A percentile compares a stretch with the other conserved stretches of the same genome.
Evolutionary conservation across 1,139 yeast species (phyloP).

Genomic region (Hanseniaspora gamundiae): DNA sequence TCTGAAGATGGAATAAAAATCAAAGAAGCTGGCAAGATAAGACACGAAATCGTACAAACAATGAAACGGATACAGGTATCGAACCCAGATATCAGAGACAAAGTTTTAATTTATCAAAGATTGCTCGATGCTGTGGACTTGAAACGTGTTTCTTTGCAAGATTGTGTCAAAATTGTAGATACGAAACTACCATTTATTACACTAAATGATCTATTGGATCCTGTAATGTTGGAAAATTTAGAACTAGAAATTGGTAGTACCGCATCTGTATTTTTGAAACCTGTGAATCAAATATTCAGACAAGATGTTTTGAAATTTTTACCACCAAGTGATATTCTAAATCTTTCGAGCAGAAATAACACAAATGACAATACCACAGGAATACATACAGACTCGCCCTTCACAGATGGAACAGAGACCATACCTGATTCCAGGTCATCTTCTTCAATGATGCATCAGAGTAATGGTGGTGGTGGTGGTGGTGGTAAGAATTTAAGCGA

Average conservation of each 20-base stretch:
- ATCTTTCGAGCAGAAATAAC: constrained; percentile 4
- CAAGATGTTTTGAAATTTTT: constrained; percentile 44
- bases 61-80: constrained; percentile 65
- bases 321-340: constrained; percentile 32
- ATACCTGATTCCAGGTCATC: too few relatives aligned
- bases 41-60: constrained; percentile 45
- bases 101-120: constrained; percentile 84
- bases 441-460: too few relatives aligned
- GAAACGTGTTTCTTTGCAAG: constrained; percentile 18
- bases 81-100: constrained; percentile 73
- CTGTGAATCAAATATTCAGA: constrained; percentile 69
- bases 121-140: constrained; percentile 28
- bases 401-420: too few relatives aligned
- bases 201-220: constrained; percentile 63
- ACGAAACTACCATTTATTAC: constrained; percentile 52
- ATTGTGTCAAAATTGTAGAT: constrained; percentile 40
- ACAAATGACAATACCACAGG: too few relatives aligned
- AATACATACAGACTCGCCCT: too few relatives aligned
- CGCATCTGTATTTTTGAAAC: constrained; percentile 76
- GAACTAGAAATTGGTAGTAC: constrained; percentile 73
- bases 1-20: too few relatives aligned
- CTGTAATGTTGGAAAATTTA: constrained; percentile 61
- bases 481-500: constrained; percentile 26
- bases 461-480: too few relatives aligned
- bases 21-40: constrained; percentile 39